Conservation (phyloP, 2,329 filamentous ascomycete species). For the Akanthomyces lecanii region DNA sequence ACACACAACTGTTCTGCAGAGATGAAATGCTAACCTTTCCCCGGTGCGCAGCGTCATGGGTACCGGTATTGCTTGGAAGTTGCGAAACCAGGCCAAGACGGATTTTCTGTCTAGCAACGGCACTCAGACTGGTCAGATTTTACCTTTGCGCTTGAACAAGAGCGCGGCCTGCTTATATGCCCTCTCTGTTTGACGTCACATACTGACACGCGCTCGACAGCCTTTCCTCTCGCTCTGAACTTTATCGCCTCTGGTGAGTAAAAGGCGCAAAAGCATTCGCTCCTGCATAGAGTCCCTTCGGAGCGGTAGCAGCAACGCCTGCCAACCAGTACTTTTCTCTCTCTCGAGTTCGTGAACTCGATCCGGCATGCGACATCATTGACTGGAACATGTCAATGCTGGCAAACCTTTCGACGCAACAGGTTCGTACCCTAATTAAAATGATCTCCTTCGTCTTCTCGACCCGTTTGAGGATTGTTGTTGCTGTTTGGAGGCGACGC, state of each 20-base stretch:
- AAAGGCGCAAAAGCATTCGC: slow-evolving; percentile 21
- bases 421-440: slow-evolving; percentile 39
- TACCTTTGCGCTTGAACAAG: slow-evolving; percentile 16
- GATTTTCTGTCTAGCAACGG: slow-evolving; percentile 73
- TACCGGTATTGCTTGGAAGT: slow-evolving; percentile 52
- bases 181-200: background rate
- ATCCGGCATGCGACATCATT: background rate
- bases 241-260: slow-evolving; percentile 91
- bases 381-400: background rate
- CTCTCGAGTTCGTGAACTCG: background rate
- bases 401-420: slow-evolving; percentile 16
- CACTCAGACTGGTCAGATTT: slow-evolving; percentile 72
- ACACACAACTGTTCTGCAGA: background rate
- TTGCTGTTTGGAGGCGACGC: background rate
- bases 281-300: slow-evolving; percentile 38
- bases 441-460: slow-evolving; percentile 34
- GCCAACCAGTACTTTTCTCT: background rate
- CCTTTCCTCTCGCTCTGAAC: slow-evolving; percentile 76
- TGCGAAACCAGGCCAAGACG: slow-evolving; percentile 60
- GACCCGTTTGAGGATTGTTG: slow-evolving; percentile 22
- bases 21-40: background rate
- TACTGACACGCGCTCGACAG: slow-evolving; percentile 44
- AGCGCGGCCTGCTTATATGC: too few species aligned
- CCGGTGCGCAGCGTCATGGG: slow-evolving; percentile 54
- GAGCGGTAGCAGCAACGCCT: slow-evolving; percentile 56